A percentile compares a stretch with the other conserved stretches of the same genome.
Conservation (phyloP, 2,329 filamentous ascomycete genomes). For the Beauveria sp. region DNA sequence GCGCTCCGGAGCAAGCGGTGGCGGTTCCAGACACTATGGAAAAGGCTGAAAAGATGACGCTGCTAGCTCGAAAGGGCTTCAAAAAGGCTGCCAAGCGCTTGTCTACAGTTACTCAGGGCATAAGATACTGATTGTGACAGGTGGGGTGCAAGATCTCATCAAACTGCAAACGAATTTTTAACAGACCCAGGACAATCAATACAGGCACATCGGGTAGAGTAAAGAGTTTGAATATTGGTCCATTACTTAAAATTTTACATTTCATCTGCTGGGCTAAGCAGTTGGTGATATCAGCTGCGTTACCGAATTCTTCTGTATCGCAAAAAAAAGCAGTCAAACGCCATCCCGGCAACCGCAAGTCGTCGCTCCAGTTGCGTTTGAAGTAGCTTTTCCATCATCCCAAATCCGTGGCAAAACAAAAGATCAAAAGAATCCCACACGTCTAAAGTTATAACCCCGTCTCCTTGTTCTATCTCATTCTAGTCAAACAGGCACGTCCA, state of each 20-base stretch:
- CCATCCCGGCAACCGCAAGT: slow-evolving; percentile 6
- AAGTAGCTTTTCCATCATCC: slow-evolving; percentile 6
- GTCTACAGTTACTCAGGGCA: no score
- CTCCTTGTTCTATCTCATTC: slow-evolving; percentile 1
- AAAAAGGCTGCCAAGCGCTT: no score
- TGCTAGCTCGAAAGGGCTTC: no score
- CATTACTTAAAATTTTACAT: slow-evolving; percentile 11
- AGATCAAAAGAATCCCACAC: slow-evolving; percentile 2
- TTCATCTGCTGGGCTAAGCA: slow-evolving; percentile 4
- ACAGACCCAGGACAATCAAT: no score
- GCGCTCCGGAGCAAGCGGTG: no score
- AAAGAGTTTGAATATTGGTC: neutral
- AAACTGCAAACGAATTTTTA: no score
- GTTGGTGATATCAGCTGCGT: neutral
- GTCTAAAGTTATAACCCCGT: slow-evolving; percentile 7
- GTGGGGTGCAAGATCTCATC: no score
- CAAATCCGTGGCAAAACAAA: slow-evolving; percentile 10
- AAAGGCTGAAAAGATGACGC: neutral
- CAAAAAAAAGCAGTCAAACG: slow-evolving; percentile 9
- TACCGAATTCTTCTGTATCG: neutral
- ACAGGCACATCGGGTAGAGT: neutral
- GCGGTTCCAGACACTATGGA: neutral
- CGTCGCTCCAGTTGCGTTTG: slow-evolving; percentile 4
- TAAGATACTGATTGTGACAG: no score
- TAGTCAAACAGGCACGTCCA: neutral